Evolutionary conservation across 139 green algal genomes (phyloP).

Genomic region (Micractinium conductrix): DNA sequence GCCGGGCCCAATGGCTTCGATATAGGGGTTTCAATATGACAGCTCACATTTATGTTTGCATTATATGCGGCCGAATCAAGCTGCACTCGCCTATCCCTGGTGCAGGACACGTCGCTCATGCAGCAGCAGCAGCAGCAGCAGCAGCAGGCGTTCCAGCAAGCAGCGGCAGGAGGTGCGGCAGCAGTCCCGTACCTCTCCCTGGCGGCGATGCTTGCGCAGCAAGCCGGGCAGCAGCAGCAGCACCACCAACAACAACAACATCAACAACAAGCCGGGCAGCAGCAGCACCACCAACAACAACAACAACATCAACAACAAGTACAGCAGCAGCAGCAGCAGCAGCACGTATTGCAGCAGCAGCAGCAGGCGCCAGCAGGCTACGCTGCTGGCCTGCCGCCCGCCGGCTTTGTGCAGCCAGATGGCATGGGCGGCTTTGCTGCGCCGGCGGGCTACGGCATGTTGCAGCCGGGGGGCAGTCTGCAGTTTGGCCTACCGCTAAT

Average conservation of each 20-base stretch:
- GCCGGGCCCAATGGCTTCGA: no score
- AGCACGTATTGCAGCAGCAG: neutral
- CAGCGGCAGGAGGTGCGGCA: neutral
- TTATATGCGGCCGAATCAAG: no score
- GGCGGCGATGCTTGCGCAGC: neutral
- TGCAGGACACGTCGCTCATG: neutral
- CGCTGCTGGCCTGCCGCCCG: neutral
- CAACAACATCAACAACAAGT: neutral
- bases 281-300: neutral
- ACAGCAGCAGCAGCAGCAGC: neutral
- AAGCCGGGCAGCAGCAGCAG: neutral
- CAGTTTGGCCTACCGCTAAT: no score
- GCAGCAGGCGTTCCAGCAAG: neutral
- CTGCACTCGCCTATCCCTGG: neutral
- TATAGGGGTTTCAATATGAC: no score
- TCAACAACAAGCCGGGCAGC: neutral
- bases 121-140: slow-evolving; percentile 15
- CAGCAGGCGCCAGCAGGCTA: neutral
- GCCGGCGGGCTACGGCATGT: no score
- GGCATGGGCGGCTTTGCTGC: neutral
- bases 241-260: neutral
- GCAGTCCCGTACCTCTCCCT: neutral
- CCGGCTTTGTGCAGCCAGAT: neutral
- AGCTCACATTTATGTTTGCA: no score
- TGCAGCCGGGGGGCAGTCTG: no score